A percentile compares a stretch with the other conserved stretches of the same genome.
These are phyloP conservation scores for Blastobotrys elegans DNA, from an alignment of 1,139 yeast genomes.

Conservation along the genomic window DNA sequence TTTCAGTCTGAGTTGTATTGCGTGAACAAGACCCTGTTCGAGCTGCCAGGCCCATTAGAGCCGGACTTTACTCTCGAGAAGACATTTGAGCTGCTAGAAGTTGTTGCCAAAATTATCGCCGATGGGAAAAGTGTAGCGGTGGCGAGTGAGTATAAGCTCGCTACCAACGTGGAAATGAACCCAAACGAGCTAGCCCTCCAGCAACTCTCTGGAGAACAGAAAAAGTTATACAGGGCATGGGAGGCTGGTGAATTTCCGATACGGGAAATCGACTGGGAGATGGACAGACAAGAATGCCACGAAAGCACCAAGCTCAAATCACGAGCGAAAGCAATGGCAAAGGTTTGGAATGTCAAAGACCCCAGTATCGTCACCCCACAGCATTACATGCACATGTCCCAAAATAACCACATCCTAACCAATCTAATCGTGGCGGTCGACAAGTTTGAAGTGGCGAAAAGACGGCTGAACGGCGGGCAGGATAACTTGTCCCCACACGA, in stretches of 20 bases:
- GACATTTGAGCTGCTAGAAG: background rate
- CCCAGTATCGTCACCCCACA: background rate
- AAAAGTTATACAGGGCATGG: background rate
- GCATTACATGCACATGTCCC: conserved; percentile 3
- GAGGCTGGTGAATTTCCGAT: background rate
- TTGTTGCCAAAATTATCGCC: background rate
- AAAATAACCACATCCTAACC: background rate
- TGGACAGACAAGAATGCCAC: background rate
- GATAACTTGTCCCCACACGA: conserved; percentile 1
- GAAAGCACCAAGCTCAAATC: conserved; percentile 1
- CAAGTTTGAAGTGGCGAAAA: conserved; percentile 1
- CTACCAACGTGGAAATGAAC: conserved; percentile 1
- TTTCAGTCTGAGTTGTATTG: background rate
- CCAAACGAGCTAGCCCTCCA: background rate
- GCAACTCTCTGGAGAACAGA: background rate
- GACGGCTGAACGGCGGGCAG: conserved; percentile 7
- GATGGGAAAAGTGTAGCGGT: conserved; percentile 1
- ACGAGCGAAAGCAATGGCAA: conserved; percentile 6
- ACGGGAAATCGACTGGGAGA: conserved; percentile 9
- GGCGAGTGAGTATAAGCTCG: background rate
- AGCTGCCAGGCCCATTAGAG: background rate
- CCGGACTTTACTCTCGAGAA: background rate
- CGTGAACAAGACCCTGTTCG: background rate
- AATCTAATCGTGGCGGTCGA: conserved; percentile 8
- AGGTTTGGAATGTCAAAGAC: background rate